Conservation (phyloP, 768 basidiomycete genomes). For the Rhodosporidiobolus odoratus region DNA sequence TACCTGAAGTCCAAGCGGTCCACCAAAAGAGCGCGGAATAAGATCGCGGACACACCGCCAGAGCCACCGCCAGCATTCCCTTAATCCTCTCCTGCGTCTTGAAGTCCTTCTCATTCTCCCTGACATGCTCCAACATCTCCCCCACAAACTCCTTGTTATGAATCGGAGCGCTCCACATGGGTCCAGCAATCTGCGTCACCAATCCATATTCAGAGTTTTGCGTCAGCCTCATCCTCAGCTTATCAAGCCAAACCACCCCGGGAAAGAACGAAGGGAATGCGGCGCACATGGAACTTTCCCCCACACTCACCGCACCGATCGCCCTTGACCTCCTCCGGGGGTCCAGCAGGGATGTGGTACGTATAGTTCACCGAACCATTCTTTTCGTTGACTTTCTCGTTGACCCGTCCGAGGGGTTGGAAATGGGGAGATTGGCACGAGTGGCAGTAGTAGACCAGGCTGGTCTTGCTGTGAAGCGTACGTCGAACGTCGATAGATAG, state of each 20-base stretch:
- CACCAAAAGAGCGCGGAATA: background rate
- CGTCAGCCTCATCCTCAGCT: background rate
- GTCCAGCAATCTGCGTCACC: constrained; percentile 67
- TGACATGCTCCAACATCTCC: constrained; percentile 67
- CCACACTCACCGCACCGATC: constrained; percentile 78
- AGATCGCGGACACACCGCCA: constrained; percentile 59
- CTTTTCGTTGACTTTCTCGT: constrained; percentile 58
- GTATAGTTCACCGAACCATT: constrained; percentile 56
- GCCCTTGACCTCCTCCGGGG: constrained; percentile 47
- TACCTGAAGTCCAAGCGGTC: too few relatives aligned
- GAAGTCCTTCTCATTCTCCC: constrained; percentile 50
- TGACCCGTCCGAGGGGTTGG: constrained; percentile 74
- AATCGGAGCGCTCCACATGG: constrained; percentile 90
- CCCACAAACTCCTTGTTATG: constrained; percentile 70
- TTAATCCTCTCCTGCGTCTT: constrained; percentile 62
- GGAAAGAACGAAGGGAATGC: background rate
- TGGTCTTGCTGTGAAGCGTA: constrained; percentile 62
- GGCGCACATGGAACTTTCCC: constrained; percentile 65
- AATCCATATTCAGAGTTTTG: too few relatives aligned
- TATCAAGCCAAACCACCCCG: background rate
- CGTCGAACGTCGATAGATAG: too few relatives aligned
- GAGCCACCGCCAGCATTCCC: constrained; percentile 88
- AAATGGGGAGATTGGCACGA: constrained; percentile 75
- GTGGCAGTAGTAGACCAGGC: constrained; percentile 75
- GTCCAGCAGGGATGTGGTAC: constrained; percentile 70